Evolutionary conservation across 495 filamentous ascomycete species (phyloP).

Genomic region (Aspergillus saccharolyticus): DNA sequence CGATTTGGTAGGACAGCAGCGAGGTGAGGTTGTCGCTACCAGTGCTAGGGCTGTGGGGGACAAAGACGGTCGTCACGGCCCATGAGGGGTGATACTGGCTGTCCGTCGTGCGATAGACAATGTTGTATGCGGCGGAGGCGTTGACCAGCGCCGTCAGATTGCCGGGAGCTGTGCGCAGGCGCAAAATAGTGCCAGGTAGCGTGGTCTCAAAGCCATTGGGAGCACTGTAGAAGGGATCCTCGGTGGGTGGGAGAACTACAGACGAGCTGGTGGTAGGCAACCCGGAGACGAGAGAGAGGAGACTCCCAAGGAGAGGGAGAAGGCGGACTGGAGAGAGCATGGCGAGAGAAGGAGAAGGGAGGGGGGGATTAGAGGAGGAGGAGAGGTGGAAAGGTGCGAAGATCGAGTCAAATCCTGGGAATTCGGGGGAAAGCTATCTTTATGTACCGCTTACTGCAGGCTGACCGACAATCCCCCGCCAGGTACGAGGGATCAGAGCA

Average conservation of each 20-base stretch:
- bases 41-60: slow-evolving; percentile 5
- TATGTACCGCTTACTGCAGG: background rate
- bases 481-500: background rate
- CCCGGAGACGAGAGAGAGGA: background rate
- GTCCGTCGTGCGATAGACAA: slow-evolving; percentile 50
- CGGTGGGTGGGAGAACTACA: slow-evolving; percentile 5
- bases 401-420: background rate
- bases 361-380: background rate
- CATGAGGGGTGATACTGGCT: slow-evolving; percentile 34
- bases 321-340: background rate
- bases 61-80: slow-evolving; percentile 22
- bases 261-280: background rate
- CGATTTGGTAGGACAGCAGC: slow-evolving; percentile 41
- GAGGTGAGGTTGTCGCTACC: slow-evolving; percentile 2
- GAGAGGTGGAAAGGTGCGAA: background rate
- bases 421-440: background rate
- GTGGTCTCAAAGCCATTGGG: slow-evolving; percentile 32
- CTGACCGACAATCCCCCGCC: background rate
- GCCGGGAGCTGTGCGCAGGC: slow-evolving; percentile 22
- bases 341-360: background rate
- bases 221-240: slow-evolving; percentile 43
- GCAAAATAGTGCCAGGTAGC: slow-evolving; percentile 38
- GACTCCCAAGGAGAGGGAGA: background rate
- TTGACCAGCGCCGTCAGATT: slow-evolving; percentile 5
- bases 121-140: slow-evolving; percentile 27